A percentile compares a stretch with the other conserved stretches of the same genome.
Evolutionary conservation across 129 eudicot genomes (phyloP).

Genomic region (Chrysanthemum lavandulifolium): DNA sequence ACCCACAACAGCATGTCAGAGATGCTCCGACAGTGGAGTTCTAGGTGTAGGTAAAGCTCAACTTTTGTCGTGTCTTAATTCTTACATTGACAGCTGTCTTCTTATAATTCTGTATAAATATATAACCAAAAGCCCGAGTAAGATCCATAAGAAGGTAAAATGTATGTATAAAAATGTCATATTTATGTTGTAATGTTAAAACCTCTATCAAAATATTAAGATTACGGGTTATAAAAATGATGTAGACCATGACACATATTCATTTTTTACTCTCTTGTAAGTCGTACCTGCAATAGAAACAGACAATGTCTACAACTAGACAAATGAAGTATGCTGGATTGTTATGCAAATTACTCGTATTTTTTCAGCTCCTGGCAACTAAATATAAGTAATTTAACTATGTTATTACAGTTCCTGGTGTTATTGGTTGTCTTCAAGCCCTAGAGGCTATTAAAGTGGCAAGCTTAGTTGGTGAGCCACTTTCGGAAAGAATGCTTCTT

Average conservation of each 20-base stretch:
- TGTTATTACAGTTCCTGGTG: slow-evolving; percentile 72
- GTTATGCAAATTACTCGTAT: neutral
- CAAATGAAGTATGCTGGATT: too few relatives aligned
- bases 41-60: slow-evolving; percentile 81
- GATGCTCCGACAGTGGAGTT: slow-evolving; percentile 98
- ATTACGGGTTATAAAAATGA: too few relatives aligned
- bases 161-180: too few relatives aligned
- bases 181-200: too few relatives aligned
- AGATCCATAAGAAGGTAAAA: too few relatives aligned
- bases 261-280: too few relatives aligned
- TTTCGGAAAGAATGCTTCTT: slow-evolving; percentile 89
- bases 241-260: too few relatives aligned
- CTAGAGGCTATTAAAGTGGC: slow-evolving; percentile 88
- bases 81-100: neutral
- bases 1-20: slow-evolving; percentile 91
- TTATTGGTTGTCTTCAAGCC: slow-evolving; percentile 98
- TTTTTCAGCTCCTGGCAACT: slow-evolving; percentile 1
- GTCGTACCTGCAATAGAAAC: too few relatives aligned
- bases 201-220: too few relatives aligned
- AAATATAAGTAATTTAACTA: neutral
- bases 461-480: slow-evolving; percentile 82
- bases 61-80: neutral
- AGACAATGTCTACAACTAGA: too few relatives aligned
- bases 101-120: too few relatives aligned
- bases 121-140: too few relatives aligned